Base-by-base conservation (phyloP, 306 rosid species). In the Cicer bijugum region DNA sequence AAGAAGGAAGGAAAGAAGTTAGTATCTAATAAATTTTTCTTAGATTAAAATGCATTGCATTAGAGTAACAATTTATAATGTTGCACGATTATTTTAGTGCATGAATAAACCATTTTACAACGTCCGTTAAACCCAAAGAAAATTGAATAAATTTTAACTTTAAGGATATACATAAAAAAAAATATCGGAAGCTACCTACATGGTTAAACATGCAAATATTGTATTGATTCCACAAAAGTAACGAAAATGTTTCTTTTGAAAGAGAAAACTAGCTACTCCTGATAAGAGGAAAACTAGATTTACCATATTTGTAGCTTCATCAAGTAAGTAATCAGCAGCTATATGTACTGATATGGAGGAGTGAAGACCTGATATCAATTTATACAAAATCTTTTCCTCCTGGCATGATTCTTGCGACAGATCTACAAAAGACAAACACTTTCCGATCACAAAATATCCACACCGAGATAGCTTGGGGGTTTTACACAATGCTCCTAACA, bases 341-440 rank as follows among this genome's bases (percentile, higher is more conserved):
- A 92, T 86, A 85, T 94, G 99, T 55, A 94, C 78, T 14, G 99
- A 91, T 78, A 94, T 94, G 63, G 99, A 94, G 67, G 99, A 89
- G 83, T 94, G 99, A 76, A 94, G 93, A 81, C 99, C 99, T 9
- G 99, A 94, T 82, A 94, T 94, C 93, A 94, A 72, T 82, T 91
- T 94, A 89, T 89, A 94, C 88, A 94, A 81, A 66, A 94, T 85
- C 70, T 90, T 89, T 76, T 94, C 96, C 83, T 91, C 99, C 68
- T 92, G 87, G 66, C 97, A 91, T 48, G 76, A 85, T 75, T 88
- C 96, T 84, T 90, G 88, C 15, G 93, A 88, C 4, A 89, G 90
- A 87, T 90, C 96, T 89, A 76, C 74, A 82, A 10, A 78, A 76
- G 72, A 69, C 42, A 67, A 75, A 37, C 2, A 0, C 58, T 35